Evolutionary conservation across 305 asterid genomes (phyloP), one percentile per base, ranked within the genome.

Genomic region (Fraxinus dipetala): DNA sequence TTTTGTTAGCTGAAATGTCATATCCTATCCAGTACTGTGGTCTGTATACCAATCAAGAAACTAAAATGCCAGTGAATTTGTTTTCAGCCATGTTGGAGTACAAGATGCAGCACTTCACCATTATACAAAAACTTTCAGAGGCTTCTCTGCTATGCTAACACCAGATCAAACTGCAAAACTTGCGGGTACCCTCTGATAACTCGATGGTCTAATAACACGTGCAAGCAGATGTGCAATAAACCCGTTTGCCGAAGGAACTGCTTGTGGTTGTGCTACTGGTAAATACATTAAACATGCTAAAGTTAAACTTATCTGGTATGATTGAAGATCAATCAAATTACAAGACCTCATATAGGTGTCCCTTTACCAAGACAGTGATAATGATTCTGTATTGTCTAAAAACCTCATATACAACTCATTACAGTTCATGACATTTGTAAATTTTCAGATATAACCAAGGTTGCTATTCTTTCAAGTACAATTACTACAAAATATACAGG

Each of bases 61-160:
- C 20, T 54, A 14, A 24, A 31, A 63, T 63, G 63, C 35, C 18
- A 22, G 56, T 77, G 83, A 13, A 48, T 28, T 14, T 51, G 61
- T 51, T 75, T 82, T 32, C 89, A 91, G 95, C 78, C 32, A 70
- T 4, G 83, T 85, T 61, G 90, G 77, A 59, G 93, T 87, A 76
- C 77, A 67, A 30, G 87, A 83, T 61, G 88, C 87, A 56, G 87
- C 88, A 24, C 43, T 87, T 48, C 88, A 91, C 78, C 95, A 91
- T 82, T 91, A 91, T 77, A 87, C 91, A 0, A 90, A 84, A 80
- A 82, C 87, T 79, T 91, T 91, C 86, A 85, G 92, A 86, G 93
- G 93, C 36, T 91, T 90, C 86, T 91, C 95, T 4, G 95, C 92
- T 18, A 78, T 88, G 92, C 92, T 91, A 35, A 91, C 93, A 34